A percentile compares a stretch with the other conserved stretches of the same genome.
These are phyloP conservation scores for Dendrobium catenatum DNA, from an alignment of 106 monocot genomes.

Conservation along the genomic window DNA sequence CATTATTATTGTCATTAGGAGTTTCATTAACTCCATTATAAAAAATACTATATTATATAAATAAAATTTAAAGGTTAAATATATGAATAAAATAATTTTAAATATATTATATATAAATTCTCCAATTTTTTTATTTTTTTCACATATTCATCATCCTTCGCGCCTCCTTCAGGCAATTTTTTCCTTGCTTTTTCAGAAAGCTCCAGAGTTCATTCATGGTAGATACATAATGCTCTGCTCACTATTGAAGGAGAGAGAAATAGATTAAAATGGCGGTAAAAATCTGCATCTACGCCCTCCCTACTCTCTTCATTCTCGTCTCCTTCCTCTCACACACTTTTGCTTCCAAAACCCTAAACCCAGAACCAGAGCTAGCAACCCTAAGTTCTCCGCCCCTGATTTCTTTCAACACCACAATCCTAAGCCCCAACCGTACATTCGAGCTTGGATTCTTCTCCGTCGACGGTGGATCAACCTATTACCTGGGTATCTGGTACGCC, in stretches of 20 bases:
- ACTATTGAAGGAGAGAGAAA: background rate
- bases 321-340: background rate
- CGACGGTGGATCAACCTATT: constrained; percentile 19
- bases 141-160: background rate
- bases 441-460: constrained; percentile 53
- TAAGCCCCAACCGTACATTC: constrained; percentile 40
- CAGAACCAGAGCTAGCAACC: background rate
- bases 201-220: background rate
- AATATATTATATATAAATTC: no score
- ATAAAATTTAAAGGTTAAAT: no score
- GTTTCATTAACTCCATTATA: no score
- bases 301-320: background rate
- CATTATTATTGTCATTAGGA: no score
- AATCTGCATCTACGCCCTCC: background rate
- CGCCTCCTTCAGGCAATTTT: background rate
- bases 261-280: constrained; percentile 1
- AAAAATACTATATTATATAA: no score
- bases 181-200: no score
- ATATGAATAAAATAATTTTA: no score
- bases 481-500: constrained; percentile 62
- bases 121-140: background rate
- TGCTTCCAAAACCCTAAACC: constrained; percentile 3
- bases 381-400: constrained; percentile 8
- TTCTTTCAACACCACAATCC: constrained; percentile 37
- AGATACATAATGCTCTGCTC: background rate